These are phyloP conservation scores for Cucurbita moschata DNA, from an alignment of 306 rosid species.

Conservation along the genomic window DNA sequence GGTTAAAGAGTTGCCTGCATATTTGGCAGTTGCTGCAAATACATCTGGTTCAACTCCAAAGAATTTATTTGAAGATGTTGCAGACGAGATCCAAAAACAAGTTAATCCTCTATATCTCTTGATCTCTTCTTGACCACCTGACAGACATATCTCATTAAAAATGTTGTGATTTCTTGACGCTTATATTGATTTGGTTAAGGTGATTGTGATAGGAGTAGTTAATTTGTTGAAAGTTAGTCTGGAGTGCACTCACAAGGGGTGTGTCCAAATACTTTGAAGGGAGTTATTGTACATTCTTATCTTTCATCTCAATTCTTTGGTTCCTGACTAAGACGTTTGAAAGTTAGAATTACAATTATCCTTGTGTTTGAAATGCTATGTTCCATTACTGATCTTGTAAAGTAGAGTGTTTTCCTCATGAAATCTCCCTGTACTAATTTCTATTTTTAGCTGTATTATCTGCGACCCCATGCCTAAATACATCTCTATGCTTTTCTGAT, in stretches of 20 bases:
- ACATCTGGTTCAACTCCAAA: constrained; percentile 82
- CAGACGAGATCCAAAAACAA: constrained; percentile 75
- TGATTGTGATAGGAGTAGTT: neutral
- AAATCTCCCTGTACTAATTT: neutral
- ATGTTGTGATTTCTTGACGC: neutral
- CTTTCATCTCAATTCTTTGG: neutral
- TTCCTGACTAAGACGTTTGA: neutral
- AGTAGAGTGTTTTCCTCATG: neutral
- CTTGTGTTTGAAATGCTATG: neutral
- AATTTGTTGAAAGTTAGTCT: neutral
- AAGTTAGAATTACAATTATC: neutral
- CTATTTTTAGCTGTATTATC: neutral
- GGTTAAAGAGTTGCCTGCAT: constrained; percentile 71
- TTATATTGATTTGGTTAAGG: neutral
- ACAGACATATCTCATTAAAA: neutral
- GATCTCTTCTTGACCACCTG: neutral
- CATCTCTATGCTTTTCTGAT: neutral
- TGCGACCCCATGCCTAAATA: neutral
- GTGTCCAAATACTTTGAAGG: neutral
- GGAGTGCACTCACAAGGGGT: neutral
- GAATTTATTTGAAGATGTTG: constrained; percentile 77
- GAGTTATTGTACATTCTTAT: neutral
- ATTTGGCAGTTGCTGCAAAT: constrained; percentile 65
- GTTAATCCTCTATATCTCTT: constrained; percentile 27
- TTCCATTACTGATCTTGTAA: neutral